A percentile compares a stretch with the other conserved stretches of the same genome.
Evolutionary conservation across 495 filamentous ascomycete genomes (phyloP).

Genomic region (Penicillium desertorum): DNA sequence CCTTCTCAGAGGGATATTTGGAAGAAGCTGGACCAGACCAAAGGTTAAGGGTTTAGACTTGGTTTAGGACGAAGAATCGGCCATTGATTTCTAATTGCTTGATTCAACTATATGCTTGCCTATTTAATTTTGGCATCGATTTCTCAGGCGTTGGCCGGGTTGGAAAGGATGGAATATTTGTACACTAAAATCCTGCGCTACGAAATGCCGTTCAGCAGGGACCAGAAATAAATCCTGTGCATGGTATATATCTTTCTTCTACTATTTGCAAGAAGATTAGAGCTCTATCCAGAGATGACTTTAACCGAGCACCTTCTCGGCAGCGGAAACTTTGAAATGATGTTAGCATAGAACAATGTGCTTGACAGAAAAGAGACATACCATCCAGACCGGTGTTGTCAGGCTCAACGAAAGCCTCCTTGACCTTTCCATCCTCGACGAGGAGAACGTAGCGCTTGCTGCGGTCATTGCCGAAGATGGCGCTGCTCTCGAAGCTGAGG

Average conservation of each 20-base stretch:
- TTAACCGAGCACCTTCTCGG: slow-evolving; percentile 69
- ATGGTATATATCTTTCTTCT: slow-evolving; percentile 6
- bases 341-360: slow-evolving; percentile 18
- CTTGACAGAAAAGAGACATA: slow-evolving; percentile 38
- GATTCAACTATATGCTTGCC: neutral
- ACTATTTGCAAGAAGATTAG: slow-evolving; percentile 9
- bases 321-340: slow-evolving; percentile 56
- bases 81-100: neutral
- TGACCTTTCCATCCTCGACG: slow-evolving; percentile 75
- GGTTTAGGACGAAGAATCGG: neutral
- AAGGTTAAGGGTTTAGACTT: neutral
- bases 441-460: slow-evolving; percentile 88
- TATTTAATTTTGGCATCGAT: slow-evolving; percentile 3
- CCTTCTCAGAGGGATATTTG: neutral
- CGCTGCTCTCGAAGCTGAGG: slow-evolving; percentile 73
- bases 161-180: slow-evolving; percentile 13
- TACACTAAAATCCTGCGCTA: slow-evolving; percentile 11
- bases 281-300: neutral
- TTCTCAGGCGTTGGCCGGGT: slow-evolving; percentile 15
- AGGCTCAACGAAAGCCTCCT: slow-evolving; percentile 76
- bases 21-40: neutral
- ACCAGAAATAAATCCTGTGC: slow-evolving; percentile 3
- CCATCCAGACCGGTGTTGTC: slow-evolving; percentile 89
- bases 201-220: slow-evolving; percentile 2
- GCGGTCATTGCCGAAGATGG: slow-evolving; percentile 82